Evolutionary conservation across 2,329 filamentous ascomycete species (phyloP).

Genomic region (Hortaea werneckii): DNA sequence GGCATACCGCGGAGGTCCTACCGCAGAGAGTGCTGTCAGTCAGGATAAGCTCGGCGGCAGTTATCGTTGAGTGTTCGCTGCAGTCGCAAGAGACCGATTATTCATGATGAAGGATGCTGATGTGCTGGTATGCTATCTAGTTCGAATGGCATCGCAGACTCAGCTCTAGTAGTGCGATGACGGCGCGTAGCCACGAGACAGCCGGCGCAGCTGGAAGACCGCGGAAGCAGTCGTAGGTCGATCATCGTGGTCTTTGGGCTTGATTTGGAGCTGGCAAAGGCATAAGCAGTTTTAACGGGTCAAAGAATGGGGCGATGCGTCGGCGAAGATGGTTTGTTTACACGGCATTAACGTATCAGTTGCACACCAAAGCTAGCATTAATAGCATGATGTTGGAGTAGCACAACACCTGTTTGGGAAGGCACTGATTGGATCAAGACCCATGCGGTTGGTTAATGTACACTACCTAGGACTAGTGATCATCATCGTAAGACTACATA

Average conservation of each 20-base stretch:
- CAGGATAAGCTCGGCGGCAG: background rate
- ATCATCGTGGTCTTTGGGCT: background rate
- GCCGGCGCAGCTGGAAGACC: background rate
- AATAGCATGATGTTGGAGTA: too few species aligned
- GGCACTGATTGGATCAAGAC: background rate
- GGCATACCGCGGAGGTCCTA: conserved; percentile 2
- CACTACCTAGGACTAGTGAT: background rate
- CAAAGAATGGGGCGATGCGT: too few species aligned
- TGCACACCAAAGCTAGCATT: too few species aligned
- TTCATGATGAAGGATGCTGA: background rate
- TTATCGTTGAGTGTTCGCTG: conserved; percentile 3
- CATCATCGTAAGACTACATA: background rate
- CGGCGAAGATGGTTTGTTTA: too few species aligned
- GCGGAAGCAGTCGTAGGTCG: background rate
- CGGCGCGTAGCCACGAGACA: background rate
- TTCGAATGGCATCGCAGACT: background rate
- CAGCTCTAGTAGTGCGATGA: background rate
- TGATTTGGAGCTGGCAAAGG: background rate
- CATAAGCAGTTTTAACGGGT: too few species aligned
- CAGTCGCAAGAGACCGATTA: background rate
- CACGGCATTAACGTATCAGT: too few species aligned
- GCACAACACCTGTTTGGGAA: background rate
- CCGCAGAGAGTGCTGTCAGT: conserved; percentile 1
- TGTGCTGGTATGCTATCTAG: background rate
- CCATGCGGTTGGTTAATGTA: background rate